Conservation (phyloP, 257 asterid species). For the Capsicum rhomboideum region DNA sequence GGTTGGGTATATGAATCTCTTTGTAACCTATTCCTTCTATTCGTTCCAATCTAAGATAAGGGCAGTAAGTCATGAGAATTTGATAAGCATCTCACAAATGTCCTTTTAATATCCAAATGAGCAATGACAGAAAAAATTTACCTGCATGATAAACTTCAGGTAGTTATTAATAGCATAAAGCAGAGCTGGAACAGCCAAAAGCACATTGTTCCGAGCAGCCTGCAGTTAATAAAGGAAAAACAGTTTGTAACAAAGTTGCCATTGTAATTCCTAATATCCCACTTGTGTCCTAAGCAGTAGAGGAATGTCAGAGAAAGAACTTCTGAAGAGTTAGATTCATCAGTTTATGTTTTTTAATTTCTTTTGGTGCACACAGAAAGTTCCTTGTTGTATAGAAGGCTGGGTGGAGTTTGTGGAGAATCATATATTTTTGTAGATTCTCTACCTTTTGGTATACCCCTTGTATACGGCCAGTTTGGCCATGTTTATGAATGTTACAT, state of each 20-base stretch:
- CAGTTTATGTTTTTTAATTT: not conserved
- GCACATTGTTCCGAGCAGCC: constrained; percentile 86
- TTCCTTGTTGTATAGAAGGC: not conserved
- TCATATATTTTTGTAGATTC: not conserved
- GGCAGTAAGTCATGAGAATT: not conserved
- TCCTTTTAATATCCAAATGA: not conserved
- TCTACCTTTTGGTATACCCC: not conserved
- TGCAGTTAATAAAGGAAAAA: constrained; percentile 25
- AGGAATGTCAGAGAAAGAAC: not conserved
- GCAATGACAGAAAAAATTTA: constrained; percentile 8
- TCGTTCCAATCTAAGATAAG: not conserved
- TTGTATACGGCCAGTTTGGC: not conserved
- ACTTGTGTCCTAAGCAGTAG: not conserved
- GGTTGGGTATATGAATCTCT: not conserved
- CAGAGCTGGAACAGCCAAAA: constrained; percentile 93
- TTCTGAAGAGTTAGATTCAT: not conserved
- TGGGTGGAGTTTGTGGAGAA: not conserved
- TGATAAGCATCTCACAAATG: not conserved
- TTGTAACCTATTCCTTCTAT: not conserved
- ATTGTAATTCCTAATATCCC: not conserved
- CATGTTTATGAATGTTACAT: not conserved
- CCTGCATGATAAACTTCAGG: constrained; percentile 94
- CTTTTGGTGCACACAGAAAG: not conserved
- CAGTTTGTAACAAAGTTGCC: not conserved
- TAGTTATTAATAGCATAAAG: constrained; percentile 92